phyloP scores from a whole-genome alignment of 208 protist genomes.

The Trypanosoma avium region DNA sequence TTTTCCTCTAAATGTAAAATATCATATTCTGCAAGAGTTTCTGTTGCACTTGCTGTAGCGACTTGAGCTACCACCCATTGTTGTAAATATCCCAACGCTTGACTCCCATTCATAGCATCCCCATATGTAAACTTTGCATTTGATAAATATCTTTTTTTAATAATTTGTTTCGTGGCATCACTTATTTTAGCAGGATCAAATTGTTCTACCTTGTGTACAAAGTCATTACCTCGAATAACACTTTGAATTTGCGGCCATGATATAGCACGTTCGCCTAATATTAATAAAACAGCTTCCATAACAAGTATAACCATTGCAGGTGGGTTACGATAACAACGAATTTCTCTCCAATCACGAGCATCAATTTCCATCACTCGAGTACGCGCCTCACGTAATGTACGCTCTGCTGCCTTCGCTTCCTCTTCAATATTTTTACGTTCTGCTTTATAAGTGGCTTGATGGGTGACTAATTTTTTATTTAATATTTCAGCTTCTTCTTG shows the following conservation, averaged over 20 bases:
- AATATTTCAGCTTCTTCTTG: constrained; percentile 32
- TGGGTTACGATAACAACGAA: constrained; percentile 56
- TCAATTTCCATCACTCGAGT: constrained; percentile 34
- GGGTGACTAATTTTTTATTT: constrained; percentile 20
- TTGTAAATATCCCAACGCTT: constrained; percentile 45
- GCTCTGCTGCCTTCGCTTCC: constrained; percentile 22
- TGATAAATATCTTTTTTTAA: constrained; percentile 32
- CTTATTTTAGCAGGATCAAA: constrained; percentile 43
- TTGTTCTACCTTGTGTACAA: constrained; percentile 30
- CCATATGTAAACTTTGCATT: constrained; percentile 51
- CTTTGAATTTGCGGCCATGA: constrained; percentile 32
- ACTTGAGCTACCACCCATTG: constrained; percentile 50
- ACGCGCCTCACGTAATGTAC: constrained; percentile 26
- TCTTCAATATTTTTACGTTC: constrained; percentile 13
- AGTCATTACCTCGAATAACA: constrained; percentile 37
- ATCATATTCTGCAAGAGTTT: constrained; percentile 45
- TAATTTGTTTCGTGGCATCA: constrained; percentile 9
- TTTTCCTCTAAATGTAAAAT: constrained; percentile 15
- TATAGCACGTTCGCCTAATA: constrained; percentile 31
- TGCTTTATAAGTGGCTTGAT: constrained; percentile 24
- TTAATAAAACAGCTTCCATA: constrained; percentile 37
- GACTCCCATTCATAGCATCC: constrained; percentile 49
- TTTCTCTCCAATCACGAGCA: constrained; percentile 54
- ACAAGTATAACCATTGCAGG: constrained; percentile 51
- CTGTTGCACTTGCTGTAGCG: constrained; percentile 28